Base-by-base conservation (phyloP, 805 yeast species). In the Vanderwaltozyma polyspora region DNA sequence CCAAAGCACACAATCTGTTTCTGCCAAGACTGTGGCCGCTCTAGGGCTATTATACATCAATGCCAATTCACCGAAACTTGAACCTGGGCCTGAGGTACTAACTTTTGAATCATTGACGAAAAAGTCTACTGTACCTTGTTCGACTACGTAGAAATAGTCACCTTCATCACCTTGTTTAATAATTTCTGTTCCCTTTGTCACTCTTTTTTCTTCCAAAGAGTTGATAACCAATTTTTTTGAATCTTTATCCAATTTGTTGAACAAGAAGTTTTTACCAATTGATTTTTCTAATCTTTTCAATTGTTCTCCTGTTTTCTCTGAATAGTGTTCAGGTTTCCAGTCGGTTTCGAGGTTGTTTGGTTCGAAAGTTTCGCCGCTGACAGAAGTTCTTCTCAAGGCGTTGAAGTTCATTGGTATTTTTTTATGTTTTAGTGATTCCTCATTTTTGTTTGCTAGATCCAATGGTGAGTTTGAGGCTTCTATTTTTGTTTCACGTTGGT, bases 11-110 rank as follows among this genome's bases (percentile, higher is more conserved):
- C 79, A 70, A 40, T 80, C 84, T 6, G 81, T 68, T 17, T 66
- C 58, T 8, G 95, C 87, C 19, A 70, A 49, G 1, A 83, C 96
- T 1, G 97, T 85, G 8, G 97, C 97, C 6, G 97, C 97, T 62
- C 98, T 77, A 41, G 96, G 96, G 14, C 95, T 77, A 59, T 91
- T 89, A 65, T 91, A 89, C 95, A 91, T 86, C 49, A 91, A 70
- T 3, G 98, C 98, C 51, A 91, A 70, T 60, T 91, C 98, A 54
- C 98, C 98, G 60, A 91, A 91, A 29, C 89, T 78, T 4, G 94
- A 74, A 6, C 97, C 96, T 26, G 84, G 76, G 8, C 83, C 79
- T n/a, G 83, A 70, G 1, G 80, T 66, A 52, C 73, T 78, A 25
- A 86, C 89, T 49, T 75, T 71, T 29, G 69, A 55, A 16, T 56